A percentile compares a stretch with the other conserved stretches of the same genome.
phyloP scores from a whole-genome alignment of 23 red algal species.

The Agarophyton chilense region DNA sequence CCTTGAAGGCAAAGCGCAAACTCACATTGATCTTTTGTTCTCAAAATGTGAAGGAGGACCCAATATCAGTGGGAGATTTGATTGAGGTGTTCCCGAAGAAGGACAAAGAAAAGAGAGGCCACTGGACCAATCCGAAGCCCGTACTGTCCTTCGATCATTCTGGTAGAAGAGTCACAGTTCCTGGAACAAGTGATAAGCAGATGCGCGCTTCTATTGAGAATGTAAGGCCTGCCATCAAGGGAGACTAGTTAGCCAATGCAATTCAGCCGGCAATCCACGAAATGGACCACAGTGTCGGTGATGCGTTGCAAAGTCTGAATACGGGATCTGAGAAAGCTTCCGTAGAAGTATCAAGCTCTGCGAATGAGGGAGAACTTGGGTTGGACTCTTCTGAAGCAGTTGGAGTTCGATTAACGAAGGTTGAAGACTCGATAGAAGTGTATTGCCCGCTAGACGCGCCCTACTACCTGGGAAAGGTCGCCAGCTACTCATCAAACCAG shows the following conservation, averaged over 20 bases:
- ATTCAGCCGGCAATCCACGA: slow-evolving; percentile 17
- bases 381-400: too few relatives aligned
- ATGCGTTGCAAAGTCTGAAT: too few relatives aligned
- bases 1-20: neutral
- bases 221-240: neutral
- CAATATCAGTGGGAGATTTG: neutral
- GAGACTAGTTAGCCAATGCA: neutral
- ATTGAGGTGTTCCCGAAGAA: neutral
- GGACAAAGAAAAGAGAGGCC: slow-evolving; percentile 9
- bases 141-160: neutral
- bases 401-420: neutral
- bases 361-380: too few relatives aligned
- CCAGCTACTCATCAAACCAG: neutral
- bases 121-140: neutral
- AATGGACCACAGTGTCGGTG: too few relatives aligned
- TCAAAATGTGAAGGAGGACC: neutral
- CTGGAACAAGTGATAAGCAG: neutral
- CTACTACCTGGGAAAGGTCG: neutral
- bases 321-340: too few relatives aligned
- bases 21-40: neutral
- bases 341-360: too few relatives aligned
- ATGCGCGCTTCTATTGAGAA: slow-evolving; percentile 5
- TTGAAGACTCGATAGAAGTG: slow-evolving; percentile 2
- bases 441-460: neutral
- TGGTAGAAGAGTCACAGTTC: neutral